Percentiles rank a stretch among this genome's conserved stretches.
phyloP scores from a whole-genome alignment of 805 yeast genomes.

The Kuraishia piskuri region DNA sequence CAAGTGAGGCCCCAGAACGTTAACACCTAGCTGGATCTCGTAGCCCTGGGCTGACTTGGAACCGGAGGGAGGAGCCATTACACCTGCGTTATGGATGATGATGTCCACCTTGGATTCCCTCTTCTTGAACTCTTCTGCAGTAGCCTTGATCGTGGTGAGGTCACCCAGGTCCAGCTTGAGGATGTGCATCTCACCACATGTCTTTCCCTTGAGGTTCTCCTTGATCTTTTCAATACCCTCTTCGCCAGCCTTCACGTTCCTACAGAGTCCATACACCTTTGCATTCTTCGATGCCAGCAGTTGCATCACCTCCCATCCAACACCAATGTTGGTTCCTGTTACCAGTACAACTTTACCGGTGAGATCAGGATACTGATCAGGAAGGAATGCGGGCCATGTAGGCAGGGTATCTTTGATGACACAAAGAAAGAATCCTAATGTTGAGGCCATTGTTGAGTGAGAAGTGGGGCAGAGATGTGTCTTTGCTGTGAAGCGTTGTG shows the following conservation, averaged over 20 bases:
- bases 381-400: constrained; percentile 14
- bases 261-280: constrained; percentile 26
- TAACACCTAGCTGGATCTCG: constrained; percentile 38
- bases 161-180: constrained; percentile 30
- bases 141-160: constrained; percentile 30
- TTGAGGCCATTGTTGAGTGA: background rate
- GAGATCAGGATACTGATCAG: constrained; percentile 24
- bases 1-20: constrained; percentile 35
- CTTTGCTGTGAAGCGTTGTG: too few species aligned
- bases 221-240: constrained; percentile 18
- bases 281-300: constrained; percentile 24
- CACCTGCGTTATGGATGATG: constrained; percentile 36
- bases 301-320: constrained; percentile 54
- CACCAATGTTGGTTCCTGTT: constrained; percentile 95
- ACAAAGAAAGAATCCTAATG: background rate
- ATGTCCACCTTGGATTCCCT: constrained; percentile 24
- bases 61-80: constrained; percentile 29
- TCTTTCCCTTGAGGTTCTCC: constrained; percentile 10
- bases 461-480: too few species aligned
- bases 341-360: constrained; percentile 70
- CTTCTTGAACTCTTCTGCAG: constrained; percentile 18
- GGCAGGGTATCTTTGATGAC: background rate
- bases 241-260: constrained; percentile 24
- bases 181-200: constrained; percentile 12
- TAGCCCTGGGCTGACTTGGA: constrained; percentile 32